phyloP scores from a whole-genome alignment of 139 green algal genomes.

The Desmodesmus armatus region DNA sequence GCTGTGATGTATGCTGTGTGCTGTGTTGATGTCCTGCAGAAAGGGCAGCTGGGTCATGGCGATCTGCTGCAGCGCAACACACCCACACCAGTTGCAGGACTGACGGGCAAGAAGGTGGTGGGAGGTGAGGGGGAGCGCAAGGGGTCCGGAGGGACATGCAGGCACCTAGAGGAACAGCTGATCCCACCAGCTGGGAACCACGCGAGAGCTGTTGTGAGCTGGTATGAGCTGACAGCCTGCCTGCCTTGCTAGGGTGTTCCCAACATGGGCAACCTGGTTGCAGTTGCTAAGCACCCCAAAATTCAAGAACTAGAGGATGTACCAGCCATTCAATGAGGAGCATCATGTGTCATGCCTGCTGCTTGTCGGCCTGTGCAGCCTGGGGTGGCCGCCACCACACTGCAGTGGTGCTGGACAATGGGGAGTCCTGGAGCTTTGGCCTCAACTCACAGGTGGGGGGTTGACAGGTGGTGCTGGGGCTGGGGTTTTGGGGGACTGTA shows the following conservation, averaged over 20 bases:
- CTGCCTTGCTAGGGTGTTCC: no score
- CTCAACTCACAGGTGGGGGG: conserved; percentile 77
- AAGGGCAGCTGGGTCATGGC: conserved; percentile 90
- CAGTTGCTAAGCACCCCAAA: no score
- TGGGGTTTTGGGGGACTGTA: no score
- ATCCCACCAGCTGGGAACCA: no score
- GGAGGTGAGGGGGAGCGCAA: conserved; percentile 54
- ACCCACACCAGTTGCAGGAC: conserved; percentile 70
- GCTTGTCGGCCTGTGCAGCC: conserved; percentile 44
- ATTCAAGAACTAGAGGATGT: no score
- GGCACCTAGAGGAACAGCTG: not conserved
- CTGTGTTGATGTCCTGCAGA: conserved; percentile 55
- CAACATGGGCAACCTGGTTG: no score
- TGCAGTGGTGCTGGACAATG: conserved; percentile 73
- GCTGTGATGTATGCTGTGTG: not conserved
- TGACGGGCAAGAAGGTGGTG: conserved; percentile 66
- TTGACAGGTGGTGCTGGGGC: not conserved
- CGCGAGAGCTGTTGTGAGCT: no score
- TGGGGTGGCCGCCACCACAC: conserved; percentile 81
- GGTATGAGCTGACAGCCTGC: no score
- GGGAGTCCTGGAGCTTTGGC: conserved; percentile 80
- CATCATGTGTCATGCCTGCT: not conserved
- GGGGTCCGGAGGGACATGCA: not conserved
- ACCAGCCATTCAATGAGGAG: no score
- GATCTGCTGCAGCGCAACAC: conserved; percentile 83